Percentiles rank a stretch among this genome's conserved stretches.
Conservation (phyloP, 495 filamentous ascomycete species). For the Penicillium herquei region DNA sequence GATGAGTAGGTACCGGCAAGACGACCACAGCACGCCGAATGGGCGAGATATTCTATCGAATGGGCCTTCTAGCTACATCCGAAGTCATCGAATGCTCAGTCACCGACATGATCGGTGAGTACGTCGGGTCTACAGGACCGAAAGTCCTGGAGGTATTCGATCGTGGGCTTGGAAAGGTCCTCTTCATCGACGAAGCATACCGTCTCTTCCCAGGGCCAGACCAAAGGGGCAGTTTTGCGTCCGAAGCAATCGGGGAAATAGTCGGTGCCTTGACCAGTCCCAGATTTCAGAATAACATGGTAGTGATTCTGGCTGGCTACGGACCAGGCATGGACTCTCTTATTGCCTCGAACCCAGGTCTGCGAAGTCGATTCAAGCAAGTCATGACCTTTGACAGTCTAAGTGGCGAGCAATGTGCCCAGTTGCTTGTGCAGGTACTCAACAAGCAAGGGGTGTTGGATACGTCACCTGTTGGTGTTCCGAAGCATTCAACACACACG, state of each 20-base stretch:
- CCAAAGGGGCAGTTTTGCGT: neutral
- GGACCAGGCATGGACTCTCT: conserved; percentile 60
- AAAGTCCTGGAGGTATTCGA: conserved; percentile 58
- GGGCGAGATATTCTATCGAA: conserved; percentile 18
- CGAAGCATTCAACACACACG: neutral
- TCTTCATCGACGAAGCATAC: conserved; percentile 68
- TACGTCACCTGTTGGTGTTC: neutral
- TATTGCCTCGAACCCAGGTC: conserved; percentile 55
- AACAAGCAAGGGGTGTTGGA: neutral
- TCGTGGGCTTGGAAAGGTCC: conserved; percentile 57
- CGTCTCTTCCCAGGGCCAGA: conserved; percentile 61
- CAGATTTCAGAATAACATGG: conserved; percentile 52
- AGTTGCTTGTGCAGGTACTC: conserved; percentile 30
- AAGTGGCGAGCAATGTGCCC: conserved; percentile 36
- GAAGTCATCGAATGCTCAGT: conserved; percentile 39
- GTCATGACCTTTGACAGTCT: conserved; percentile 51
- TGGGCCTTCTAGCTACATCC: conserved; percentile 34
- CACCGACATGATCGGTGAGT: conserved; percentile 37
- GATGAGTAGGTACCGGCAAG: conserved; percentile 40
- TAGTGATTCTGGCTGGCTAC: conserved; percentile 67
- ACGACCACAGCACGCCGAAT: conserved; percentile 41
- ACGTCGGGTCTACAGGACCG: conserved; percentile 63
- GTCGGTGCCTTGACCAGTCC: conserved; percentile 48
- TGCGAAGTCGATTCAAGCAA: conserved; percentile 54
- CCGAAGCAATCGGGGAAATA: neutral